Conservation (phyloP, 495 filamentous ascomycete species). For the Paragyromitra xinjiangensis region DNA sequence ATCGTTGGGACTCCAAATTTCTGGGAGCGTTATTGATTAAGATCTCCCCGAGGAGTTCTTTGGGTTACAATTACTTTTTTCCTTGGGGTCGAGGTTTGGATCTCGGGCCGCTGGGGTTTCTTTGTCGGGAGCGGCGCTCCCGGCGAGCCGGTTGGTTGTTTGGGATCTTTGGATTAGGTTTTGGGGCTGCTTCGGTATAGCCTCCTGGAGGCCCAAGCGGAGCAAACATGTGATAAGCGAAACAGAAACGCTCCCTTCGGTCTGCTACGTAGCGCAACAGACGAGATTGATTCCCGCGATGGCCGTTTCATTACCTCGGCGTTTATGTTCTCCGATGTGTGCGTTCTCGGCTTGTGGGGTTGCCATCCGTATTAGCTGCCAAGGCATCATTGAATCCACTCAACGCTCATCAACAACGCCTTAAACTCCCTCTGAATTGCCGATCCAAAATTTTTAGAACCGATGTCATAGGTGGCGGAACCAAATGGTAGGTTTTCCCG, state of each 20-base stretch:
- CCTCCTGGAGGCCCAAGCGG: constrained; percentile 1
- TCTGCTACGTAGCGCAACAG: background rate
- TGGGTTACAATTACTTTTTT: constrained; percentile 22
- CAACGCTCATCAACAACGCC: background rate
- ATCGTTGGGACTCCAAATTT: constrained; percentile 5
- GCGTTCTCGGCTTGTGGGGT: background rate
- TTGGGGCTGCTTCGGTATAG: background rate
- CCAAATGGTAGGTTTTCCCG: background rate
- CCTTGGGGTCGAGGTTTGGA: background rate
- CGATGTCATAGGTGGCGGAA: background rate
- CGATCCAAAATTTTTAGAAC: background rate
- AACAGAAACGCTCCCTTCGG: background rate
- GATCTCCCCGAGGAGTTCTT: constrained; percentile 3
- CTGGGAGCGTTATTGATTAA: constrained; percentile 18
- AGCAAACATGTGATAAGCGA: constrained; percentile 4
- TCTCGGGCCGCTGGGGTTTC: constrained; percentile 22
- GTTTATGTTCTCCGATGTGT: background rate
- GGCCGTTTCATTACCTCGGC: background rate
- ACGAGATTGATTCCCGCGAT: constrained; percentile 1
- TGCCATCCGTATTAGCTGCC: background rate
- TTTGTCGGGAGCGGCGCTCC: constrained; percentile 28
- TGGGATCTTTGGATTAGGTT: constrained; percentile 10
- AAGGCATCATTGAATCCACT: background rate
- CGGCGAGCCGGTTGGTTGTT: constrained; percentile 22
- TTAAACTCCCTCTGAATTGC: background rate